These are phyloP conservation scores for Blastobotrys indianensis DNA, from an alignment of 1,139 yeast genomes.

Conservation along the genomic window DNA sequence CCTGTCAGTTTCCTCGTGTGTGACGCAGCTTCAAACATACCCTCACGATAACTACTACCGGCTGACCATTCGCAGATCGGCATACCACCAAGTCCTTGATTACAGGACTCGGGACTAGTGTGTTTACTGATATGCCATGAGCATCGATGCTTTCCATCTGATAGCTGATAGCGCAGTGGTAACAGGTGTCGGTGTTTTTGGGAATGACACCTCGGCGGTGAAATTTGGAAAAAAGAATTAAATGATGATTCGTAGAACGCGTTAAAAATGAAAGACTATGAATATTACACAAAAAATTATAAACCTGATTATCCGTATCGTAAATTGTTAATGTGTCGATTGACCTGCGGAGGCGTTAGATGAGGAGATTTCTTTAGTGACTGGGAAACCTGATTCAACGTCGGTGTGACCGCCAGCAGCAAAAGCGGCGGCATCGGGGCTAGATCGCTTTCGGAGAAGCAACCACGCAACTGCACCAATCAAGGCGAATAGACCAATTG, in stretches of 20 bases:
- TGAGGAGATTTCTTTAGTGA: slow-evolving; percentile 8
- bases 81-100: slow-evolving; percentile 9
- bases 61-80: slow-evolving; percentile 8
- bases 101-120: slow-evolving; percentile 14
- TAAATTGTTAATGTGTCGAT: neutral
- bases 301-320: neutral
- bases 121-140: slow-evolving; percentile 5
- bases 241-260: neutral
- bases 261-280: neutral
- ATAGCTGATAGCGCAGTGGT: neutral
- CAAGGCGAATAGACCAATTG: slow-evolving; percentile 37
- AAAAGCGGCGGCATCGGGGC: neutral
- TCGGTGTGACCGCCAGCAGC: too few relatives aligned
- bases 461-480: slow-evolving; percentile 18
- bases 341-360: neutral
- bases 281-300: neutral
- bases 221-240: neutral
- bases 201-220: neutral
- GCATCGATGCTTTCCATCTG: slow-evolving; percentile 1
- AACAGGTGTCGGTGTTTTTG: neutral
- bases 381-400: slow-evolving; percentile 3
- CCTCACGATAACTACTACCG: slow-evolving; percentile 8
- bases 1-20: too few relatives aligned
- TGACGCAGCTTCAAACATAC: slow-evolving; percentile 1
- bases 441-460: slow-evolving; percentile 9